These are phyloP conservation scores for Ceriops decandra DNA, from an alignment of 345 rosid species.

Conservation along the genomic window DNA sequence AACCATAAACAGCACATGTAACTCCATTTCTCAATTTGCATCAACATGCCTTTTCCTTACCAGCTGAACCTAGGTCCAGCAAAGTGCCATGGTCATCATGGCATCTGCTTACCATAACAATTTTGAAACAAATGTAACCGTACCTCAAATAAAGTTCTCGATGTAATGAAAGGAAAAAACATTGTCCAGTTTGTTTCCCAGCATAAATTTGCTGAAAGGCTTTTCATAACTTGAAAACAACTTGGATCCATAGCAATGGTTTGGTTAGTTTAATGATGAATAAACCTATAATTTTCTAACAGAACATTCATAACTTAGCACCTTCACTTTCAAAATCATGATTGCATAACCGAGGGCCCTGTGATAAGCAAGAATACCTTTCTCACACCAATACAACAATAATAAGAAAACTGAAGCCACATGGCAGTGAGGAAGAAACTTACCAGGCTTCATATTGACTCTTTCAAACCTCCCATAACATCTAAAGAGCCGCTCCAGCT, in stretches of 20 bases:
- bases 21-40: neutral
- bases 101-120: neutral
- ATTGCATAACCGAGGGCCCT: no score
- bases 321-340: neutral
- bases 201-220: no score
- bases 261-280: no score
- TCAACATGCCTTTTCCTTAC: neutral
- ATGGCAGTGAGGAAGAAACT: constrained; percentile 13
- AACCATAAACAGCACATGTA: neutral
- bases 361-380: neutral
- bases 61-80: neutral
- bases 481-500: constrained; percentile 79
- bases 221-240: no score
- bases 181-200: no score
- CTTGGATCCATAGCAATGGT: no score
- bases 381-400: neutral
- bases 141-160: no score
- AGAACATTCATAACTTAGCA: neutral
- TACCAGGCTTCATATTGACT: constrained; percentile 96
- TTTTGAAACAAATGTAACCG: no score
- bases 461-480: constrained; percentile 81
- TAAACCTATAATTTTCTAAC: neutral
- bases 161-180: no score
- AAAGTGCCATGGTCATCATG: neutral
- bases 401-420: neutral